Evolutionary conservation across 2,329 filamentous ascomycete genomes (phyloP), one percentile per base, ranked within the genome.

Genomic region (Teratosphaeriaceae sp.): DNA sequence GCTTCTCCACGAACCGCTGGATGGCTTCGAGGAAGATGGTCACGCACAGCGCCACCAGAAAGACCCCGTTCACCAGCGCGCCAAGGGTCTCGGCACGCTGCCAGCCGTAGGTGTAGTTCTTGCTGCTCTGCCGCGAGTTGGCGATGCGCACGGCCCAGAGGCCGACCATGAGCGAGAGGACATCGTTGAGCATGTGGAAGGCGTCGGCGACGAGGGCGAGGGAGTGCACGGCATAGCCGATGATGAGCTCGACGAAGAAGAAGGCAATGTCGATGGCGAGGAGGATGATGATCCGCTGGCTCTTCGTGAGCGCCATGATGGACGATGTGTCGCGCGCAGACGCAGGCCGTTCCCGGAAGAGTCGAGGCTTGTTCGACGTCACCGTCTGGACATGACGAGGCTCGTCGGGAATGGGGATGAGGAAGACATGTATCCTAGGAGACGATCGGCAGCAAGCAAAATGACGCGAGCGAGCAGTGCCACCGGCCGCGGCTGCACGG

Each of bases 111-210:
- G 92, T 96, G 63, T 92, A 98, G 65, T 84, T 86, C 58, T 94
- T 89, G 7, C 88, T 94, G 46, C 65, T 75, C 0, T 83, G 85
- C 52, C 82, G 85, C 58, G 85, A 81, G 63, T 85, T 85, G 20
- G 89, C 87, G 39, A 94, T 85, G 49, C 84, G 86, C 42, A 98
- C 92, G 41, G 92, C 92, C 90, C 92, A 98, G 30, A 97, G 68
- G 51, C 92, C 92, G 49, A 98, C 90, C 44, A 83, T 77, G 12
- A 98, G 73, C 1, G 92, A 97, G 48, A 98, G 83, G 56, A 98
- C 92, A 78, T 98, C 92, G 72, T 98, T 98, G 48, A 98, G 75
- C 92, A 98, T 98, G 69, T 98, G 92, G 66, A 98, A 98, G 47
- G 92, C 88, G 71, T 98, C 92, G 42, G 92, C 92, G 61, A 94